Conservation (phyloP, 164 flowering plant species). For the Vitis vinifera region ASM3070453v1 NC_081808.1:2929001-2929500, state of each 20-base stretch:
- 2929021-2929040: constrained; percentile 13
- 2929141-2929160: constrained; percentile 29
- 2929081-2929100: constrained; percentile 47
- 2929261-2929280: neutral
- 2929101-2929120: constrained; percentile 28
- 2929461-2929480: no score
- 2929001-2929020: neutral
- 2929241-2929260: constrained; percentile 33
- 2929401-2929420: no score
- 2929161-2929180: constrained; percentile 26
- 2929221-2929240: constrained; percentile 30
- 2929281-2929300: neutral
- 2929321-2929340: no score
- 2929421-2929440: no score
- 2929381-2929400: no score
- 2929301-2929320: neutral
- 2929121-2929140: constrained; percentile 12
- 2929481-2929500: no score
- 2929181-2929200: constrained; percentile 34
- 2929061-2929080: constrained; percentile 28
- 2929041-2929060: constrained; percentile 34
- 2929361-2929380: no score
- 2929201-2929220: constrained; percentile 35
- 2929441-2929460: no score
- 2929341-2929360: no score